Percentiles rank a stretch among this genome's conserved stretches.
phyloP scores from a whole-genome alignment of 495 filamentous ascomycete genomes.

The Astrothelium macrocarpum region DNA sequence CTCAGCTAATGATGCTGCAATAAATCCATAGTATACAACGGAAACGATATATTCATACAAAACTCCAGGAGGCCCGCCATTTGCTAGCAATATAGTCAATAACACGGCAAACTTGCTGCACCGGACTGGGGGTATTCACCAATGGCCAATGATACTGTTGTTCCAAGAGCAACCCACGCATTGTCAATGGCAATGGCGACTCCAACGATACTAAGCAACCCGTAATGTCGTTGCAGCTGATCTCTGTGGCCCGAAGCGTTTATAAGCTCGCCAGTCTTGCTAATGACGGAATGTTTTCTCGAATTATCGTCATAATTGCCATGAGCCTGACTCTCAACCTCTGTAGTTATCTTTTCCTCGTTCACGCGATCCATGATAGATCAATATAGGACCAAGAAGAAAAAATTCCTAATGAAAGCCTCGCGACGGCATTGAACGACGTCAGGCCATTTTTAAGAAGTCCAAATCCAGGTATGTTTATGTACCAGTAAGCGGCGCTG shows the following conservation, averaged over 20 bases:
- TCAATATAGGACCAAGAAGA: neutral
- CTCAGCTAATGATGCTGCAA: conserved; percentile 48
- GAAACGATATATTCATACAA: conserved; percentile 39
- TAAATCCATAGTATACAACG: conserved; percentile 42
- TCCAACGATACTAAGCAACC: conserved; percentile 47
- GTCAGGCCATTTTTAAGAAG: too few relatives aligned
- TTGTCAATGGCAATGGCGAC: conserved; percentile 49
- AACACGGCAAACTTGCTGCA: too few relatives aligned
- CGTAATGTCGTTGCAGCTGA: conserved; percentile 52
- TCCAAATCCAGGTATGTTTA: too few relatives aligned
- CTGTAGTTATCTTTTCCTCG: neutral
- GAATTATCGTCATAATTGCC: neutral
- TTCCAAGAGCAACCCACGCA: conserved; percentile 51
- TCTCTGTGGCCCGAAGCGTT: conserved; percentile 51
- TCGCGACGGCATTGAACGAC: too few relatives aligned
- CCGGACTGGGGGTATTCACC: neutral
- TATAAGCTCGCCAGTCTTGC: conserved; percentile 27
- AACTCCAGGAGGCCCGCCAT: conserved; percentile 21
- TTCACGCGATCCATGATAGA: neutral
- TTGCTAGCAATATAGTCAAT: conserved; percentile 6
- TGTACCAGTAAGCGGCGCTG: neutral
- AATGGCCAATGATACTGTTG: conserved; percentile 24
- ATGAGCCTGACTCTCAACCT: neutral
- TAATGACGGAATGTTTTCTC: conserved; percentile 12
- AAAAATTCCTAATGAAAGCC: neutral